These are phyloP conservation scores for Diaporthe destruens DNA, from an alignment of 2,329 filamentous ascomycete genomes.

Conservation along the genomic window DNA sequence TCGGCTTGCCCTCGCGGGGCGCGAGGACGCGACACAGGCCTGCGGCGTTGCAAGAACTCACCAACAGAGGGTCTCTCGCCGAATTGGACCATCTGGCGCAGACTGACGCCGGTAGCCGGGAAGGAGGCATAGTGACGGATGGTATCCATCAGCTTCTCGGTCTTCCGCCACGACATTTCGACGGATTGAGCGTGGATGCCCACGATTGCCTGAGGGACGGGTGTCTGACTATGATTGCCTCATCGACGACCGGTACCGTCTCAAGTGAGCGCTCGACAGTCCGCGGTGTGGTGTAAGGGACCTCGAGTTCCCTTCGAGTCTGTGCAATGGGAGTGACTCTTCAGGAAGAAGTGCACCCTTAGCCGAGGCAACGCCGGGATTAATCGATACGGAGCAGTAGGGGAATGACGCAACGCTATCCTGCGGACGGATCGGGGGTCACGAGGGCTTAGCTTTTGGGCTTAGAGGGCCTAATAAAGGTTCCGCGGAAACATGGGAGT, in stretches of 20 bases:
- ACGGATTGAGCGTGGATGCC: constrained; percentile 45
- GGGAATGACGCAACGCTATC: constrained; percentile 35
- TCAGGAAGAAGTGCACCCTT: constrained; percentile 30
- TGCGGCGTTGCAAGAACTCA: constrained; percentile 56
- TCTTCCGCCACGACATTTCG: constrained; percentile 93
- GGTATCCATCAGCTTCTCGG: constrained; percentile 92
- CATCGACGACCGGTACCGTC: constrained; percentile 36
- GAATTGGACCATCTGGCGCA: constrained; percentile 99
- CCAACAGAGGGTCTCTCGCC: constrained; percentile 92
- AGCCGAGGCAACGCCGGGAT: constrained; percentile 41
- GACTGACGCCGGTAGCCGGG: constrained; percentile 93
- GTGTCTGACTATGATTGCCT: constrained; percentile 37
- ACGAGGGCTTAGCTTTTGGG: constrained; percentile 24
- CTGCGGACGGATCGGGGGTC: constrained; percentile 25
- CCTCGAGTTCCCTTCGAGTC: constrained; percentile 3
- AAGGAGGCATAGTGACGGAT: constrained; percentile 98
- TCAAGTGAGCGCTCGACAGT: neutral
- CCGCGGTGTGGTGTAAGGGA: neutral
- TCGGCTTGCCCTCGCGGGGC: constrained; percentile 22
- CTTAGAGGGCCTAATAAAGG: neutral
- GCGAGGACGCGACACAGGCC: constrained; percentile 27
- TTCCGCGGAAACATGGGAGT: constrained; percentile 4
- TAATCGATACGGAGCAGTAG: constrained; percentile 39
- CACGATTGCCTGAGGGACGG: constrained; percentile 39
- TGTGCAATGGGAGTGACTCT: constrained; percentile 21